Conservation (phyloP, 495 filamentous ascomycete species). For the Aspergillus mulundensis region DNA sequence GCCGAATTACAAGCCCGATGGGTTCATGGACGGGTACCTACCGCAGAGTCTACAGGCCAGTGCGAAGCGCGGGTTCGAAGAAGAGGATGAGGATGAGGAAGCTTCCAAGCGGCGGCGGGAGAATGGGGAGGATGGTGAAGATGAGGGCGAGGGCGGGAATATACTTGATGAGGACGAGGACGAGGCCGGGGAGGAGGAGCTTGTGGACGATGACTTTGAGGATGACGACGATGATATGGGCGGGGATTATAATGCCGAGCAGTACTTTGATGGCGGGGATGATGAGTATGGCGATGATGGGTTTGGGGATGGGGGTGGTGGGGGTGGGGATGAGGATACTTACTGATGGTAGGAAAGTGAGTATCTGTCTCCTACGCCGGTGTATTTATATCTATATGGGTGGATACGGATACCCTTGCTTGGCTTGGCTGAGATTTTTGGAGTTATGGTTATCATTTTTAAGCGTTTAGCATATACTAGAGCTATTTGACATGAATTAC, state of each 20-base stretch:
- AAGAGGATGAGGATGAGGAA: constrained; percentile 42
- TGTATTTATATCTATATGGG: constrained; percentile 1
- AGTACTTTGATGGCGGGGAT: constrained; percentile 62
- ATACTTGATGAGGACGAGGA: constrained; percentile 46
- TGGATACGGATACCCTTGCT: constrained; percentile 37
- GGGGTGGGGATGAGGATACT: constrained; percentile 46
- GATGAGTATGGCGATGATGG: constrained; percentile 53
- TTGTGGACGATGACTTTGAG: constrained; percentile 54
- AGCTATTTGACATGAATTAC: not conserved
- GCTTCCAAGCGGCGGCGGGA: constrained; percentile 30
- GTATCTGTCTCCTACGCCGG: too few species aligned
- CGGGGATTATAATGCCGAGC: constrained; percentile 60
- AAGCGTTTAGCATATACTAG: not conserved
- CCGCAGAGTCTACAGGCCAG: constrained; percentile 18
- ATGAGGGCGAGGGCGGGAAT: constrained; percentile 25
- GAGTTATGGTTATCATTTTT: not conserved
- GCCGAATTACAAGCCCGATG: constrained; percentile 40
- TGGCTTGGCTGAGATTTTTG: constrained; percentile 16
- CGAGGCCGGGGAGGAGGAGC: constrained; percentile 40
- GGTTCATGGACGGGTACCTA: constrained; percentile 30
- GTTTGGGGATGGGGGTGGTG: constrained; percentile 47
- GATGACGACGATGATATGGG: constrained; percentile 56
- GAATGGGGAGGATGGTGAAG: constrained; percentile 33
- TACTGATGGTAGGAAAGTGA: constrained; percentile 26
- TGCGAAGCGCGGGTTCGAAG: constrained; percentile 42